Evolutionary conservation across 805 yeast species (phyloP).

Genomic region (Komagataella phaffii): DNA sequence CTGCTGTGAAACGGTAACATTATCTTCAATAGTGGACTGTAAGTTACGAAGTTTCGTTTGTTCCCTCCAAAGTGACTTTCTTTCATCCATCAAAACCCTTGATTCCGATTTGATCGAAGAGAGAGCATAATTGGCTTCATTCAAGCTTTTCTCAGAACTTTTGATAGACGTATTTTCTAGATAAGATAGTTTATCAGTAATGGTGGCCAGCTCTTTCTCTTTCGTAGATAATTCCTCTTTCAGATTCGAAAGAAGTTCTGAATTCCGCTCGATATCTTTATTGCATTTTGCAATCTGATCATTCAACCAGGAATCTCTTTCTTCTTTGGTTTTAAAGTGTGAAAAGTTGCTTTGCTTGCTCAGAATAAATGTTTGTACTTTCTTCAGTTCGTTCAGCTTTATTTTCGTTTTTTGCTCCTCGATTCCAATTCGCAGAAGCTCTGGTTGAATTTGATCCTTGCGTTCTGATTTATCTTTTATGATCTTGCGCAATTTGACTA

Average conservation of each 20-base stretch:
- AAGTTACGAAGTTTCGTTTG: constrained; percentile 54
- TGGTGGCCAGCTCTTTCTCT: constrained; percentile 16
- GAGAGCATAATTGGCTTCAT: constrained; percentile 13
- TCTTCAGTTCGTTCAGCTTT: constrained; percentile 25
- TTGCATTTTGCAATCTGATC: constrained; percentile 29
- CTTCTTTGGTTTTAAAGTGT: constrained; percentile 37
- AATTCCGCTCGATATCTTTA: constrained; percentile 7
- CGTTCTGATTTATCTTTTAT: constrained; percentile 24
- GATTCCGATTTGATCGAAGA: constrained; percentile 23
- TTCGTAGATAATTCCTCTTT: constrained; percentile 9
- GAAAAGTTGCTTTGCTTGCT: constrained; percentile 61
- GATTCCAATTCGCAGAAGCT: constrained; percentile 21
- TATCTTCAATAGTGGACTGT: constrained; percentile 38
- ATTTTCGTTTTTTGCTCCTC: constrained; percentile 27
- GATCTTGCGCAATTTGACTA: constrained; percentile 11
- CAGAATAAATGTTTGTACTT: constrained; percentile 45
- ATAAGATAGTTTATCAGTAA: constrained; percentile 24
- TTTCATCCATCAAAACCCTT: constrained; percentile 39
- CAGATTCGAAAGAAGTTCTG: constrained; percentile 2
- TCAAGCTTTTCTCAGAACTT: not conserved
- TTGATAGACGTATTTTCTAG: constrained; percentile 8
- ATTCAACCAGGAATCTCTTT: constrained; percentile 59
- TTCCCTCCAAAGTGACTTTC: constrained; percentile 69
- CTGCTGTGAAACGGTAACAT: constrained; percentile 43
- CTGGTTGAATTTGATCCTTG: constrained; percentile 25